These are phyloP conservation scores for Asterophora lycoperdoides DNA, from an alignment of 768 basidiomycete genomes.

Conservation along the genomic window DNA sequence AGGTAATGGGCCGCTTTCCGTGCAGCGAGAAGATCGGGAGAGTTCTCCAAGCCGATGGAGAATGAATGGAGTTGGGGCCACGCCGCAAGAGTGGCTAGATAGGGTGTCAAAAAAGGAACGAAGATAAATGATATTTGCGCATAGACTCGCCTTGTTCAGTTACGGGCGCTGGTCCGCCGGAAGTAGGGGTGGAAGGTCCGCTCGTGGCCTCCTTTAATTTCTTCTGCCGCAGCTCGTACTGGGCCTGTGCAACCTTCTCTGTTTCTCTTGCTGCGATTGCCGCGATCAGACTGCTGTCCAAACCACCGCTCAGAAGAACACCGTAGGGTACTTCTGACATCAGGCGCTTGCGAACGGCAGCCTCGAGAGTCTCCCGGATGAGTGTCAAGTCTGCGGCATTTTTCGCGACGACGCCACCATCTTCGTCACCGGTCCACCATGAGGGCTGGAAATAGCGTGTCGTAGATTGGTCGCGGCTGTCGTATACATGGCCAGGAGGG, in stretches of 20 bases:
- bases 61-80: conserved; percentile 99
- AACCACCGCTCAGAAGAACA: conserved; percentile 89
- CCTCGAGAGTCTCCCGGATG: conserved; percentile 81
- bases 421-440: conserved; percentile 86
- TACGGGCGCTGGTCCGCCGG: conserved; percentile 25
- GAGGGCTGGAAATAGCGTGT: conserved; percentile 82
- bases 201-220: conserved; percentile 50
- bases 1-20: conserved; percentile 90
- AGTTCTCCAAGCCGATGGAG: conserved; percentile 91
- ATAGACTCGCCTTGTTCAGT: conserved; percentile 49
- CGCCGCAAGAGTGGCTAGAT: conserved; percentile 64
- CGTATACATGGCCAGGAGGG: conserved; percentile 96
- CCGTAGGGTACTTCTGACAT: conserved; percentile 99
- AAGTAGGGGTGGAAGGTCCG: conserved; percentile 54
- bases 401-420: conserved; percentile 57
- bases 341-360: conserved; percentile 87
- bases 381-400: conserved; percentile 58
- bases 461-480: conserved; percentile 75
- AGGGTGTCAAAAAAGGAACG: neutral
- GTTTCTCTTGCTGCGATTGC: conserved; percentile 94
- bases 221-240: conserved; percentile 64
- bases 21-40: conserved; percentile 93
- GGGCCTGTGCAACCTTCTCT: conserved; percentile 81
- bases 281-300: conserved; percentile 95
- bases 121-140: neutral